These are phyloP conservation scores for Rhizophagus clarus DNA, from an alignment of 192 early-diverging fungal genomes.

Conservation along the genomic window DNA sequence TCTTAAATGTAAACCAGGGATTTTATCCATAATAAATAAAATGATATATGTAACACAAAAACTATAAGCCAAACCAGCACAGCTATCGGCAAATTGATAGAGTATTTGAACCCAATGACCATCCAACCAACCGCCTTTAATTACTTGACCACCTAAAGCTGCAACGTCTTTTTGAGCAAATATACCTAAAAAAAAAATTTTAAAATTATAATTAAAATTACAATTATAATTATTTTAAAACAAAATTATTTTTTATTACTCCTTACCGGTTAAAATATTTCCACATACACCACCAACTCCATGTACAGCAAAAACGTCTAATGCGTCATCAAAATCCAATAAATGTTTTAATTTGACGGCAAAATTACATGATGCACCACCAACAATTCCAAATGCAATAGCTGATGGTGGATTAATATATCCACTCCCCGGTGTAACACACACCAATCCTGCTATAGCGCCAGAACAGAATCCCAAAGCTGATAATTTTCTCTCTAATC, in stretches of 20 bases:
- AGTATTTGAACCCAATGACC: slow-evolving; percentile 75
- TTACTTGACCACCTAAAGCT: slow-evolving; percentile 63
- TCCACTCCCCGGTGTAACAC: slow-evolving; percentile 91
- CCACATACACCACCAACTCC: slow-evolving; percentile 85
- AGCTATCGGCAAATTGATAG: slow-evolving; percentile 78
- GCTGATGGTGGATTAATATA: slow-evolving; percentile 83
- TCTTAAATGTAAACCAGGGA: slow-evolving; percentile 80
- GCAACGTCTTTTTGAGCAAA: slow-evolving; percentile 84
- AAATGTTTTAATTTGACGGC: slow-evolving; percentile 80
- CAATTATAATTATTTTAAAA: too few relatives aligned
- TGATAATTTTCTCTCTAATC: slow-evolving; percentile 80
- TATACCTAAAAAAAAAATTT: slow-evolving; percentile 35
- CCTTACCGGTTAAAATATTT: slow-evolving; percentile 77
- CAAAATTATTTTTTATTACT: not conserved
- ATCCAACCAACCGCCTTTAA: slow-evolving; percentile 43
- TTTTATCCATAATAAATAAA: slow-evolving; percentile 72
- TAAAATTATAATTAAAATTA: too few relatives aligned
- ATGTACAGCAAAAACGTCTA: slow-evolving; percentile 91
- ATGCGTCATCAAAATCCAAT: slow-evolving; percentile 88
- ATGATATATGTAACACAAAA: slow-evolving; percentile 78
- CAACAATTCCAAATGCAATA: slow-evolving; percentile 78
- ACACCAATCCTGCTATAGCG: slow-evolving; percentile 87
- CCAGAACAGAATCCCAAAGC: slow-evolving; percentile 94
- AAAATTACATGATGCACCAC: slow-evolving; percentile 77
- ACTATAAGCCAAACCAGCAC: slow-evolving; percentile 70